These are phyloP conservation scores for Hyaloperonospora arabidopsidis DNA, from an alignment of 352 stramenopile genomes.

Conservation along the genomic window DNA sequence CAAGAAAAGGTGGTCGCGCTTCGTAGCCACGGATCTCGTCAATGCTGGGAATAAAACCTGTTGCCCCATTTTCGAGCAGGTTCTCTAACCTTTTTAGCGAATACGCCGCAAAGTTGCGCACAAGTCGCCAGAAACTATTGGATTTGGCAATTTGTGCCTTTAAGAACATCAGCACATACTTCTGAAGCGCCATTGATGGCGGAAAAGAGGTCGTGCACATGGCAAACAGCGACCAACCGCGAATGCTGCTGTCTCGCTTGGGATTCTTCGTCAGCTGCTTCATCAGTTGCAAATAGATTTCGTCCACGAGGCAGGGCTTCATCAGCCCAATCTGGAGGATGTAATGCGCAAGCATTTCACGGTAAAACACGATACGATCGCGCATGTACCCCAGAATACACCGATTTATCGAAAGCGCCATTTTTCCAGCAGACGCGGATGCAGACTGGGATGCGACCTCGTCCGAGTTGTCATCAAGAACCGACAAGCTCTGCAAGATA, in stretches of 20 bases:
- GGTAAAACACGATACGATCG: constrained; percentile 90
- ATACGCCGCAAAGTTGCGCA: constrained; percentile 88
- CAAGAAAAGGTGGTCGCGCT: constrained; percentile 88
- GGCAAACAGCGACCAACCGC: constrained; percentile 89
- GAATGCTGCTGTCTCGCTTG: constrained; percentile 84
- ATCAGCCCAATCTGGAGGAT: constrained; percentile 88
- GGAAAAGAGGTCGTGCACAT: constrained; percentile 90
- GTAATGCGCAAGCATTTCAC: constrained; percentile 90
- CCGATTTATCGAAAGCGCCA: constrained; percentile 86
- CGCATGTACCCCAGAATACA: constrained; percentile 92
- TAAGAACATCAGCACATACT: constrained; percentile 88
- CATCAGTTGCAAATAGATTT: constrained; percentile 91
- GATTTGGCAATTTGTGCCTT: constrained; percentile 64
- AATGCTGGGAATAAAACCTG: constrained; percentile 90
- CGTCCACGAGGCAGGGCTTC: constrained; percentile 83
- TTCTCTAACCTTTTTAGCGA: constrained; percentile 88
- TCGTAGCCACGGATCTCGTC: constrained; percentile 92
- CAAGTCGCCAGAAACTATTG: constrained; percentile 67
- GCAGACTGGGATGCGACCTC: constrained; percentile 20
- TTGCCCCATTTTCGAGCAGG: constrained; percentile 76
- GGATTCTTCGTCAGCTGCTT: constrained; percentile 91
- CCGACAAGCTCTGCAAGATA: constrained; percentile 51
- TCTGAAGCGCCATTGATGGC: constrained; percentile 79
- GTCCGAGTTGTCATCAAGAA: constrained; percentile 38
- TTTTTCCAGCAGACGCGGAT: constrained; percentile 28